Conservation (phyloP, 2,329 filamentous ascomycete species). For the Fusarium goolgardi region DNA sequence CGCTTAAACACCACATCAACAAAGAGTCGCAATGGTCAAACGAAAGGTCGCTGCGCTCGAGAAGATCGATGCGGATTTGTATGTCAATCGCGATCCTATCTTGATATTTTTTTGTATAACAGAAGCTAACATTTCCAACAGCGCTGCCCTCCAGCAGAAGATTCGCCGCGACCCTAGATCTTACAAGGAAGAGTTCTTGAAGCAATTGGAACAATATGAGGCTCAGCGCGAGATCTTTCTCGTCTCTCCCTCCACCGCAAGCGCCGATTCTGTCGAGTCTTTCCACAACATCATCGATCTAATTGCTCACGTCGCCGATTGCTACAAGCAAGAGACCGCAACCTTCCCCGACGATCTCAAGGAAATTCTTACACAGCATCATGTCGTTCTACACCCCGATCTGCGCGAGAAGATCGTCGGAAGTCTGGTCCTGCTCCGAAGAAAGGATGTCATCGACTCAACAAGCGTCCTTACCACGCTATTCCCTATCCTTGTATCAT, state of each 20-base stretch:
- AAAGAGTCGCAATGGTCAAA: constrained; percentile 73
- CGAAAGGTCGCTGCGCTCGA: constrained; percentile 91
- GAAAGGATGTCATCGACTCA: constrained; percentile 93
- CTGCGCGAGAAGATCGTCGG: constrained; percentile 94
- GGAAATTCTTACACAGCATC: constrained; percentile 82
- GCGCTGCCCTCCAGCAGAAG: constrained; percentile 89
- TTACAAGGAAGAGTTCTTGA: constrained; percentile 88
- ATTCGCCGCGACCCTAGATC: constrained; percentile 89
- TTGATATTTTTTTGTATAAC: background rate
- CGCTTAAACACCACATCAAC: constrained; percentile 19
- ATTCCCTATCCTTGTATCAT: constrained; percentile 94
- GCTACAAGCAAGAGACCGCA: constrained; percentile 84
- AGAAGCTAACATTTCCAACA: constrained; percentile 56
- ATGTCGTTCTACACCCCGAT: constrained; percentile 83
- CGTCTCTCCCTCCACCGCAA: constrained; percentile 80
- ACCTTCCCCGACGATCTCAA: constrained; percentile 85
- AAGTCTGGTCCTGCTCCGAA: constrained; percentile 84
- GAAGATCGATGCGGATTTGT: constrained; percentile 93
- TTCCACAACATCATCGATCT: constrained; percentile 94
- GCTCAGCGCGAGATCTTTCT: constrained; percentile 92
- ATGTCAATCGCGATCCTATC: constrained; percentile 45
- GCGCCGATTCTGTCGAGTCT: constrained; percentile 81
- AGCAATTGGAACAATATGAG: constrained; percentile 92
- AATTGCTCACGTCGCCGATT: constrained; percentile 91
- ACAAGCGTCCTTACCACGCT: constrained; percentile 84